Evolutionary conservation across 768 basidiomycete genomes (phyloP), one percentile per base, ranked within the genome.

Genomic region (Trametopsis cervina): DNA sequence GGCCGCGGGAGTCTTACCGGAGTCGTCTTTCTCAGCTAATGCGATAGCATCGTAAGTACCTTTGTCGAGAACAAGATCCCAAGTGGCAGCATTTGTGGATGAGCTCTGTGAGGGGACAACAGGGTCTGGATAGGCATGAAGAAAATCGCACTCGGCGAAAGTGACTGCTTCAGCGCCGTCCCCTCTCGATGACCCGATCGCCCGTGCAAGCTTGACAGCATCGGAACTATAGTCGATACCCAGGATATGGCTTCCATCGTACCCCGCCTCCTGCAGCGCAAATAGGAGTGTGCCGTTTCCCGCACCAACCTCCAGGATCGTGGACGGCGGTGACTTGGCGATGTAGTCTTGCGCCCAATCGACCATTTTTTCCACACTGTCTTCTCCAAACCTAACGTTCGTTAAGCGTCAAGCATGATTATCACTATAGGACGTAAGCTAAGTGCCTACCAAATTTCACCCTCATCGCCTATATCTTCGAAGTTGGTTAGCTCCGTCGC

Each of bases 1-100:
- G n/a, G 69, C 64, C 0, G 75, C 75, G 1, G 83, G 81, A 1
- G 74, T 68, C 36, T 55, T 61, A 18, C 82, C 85, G 29, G 62
- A 56, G 4, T 65, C 70, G 36, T 82, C 79, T 58, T 78, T 81
- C 46, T 73, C 71, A 42, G 76, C 82, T 33, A 92, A 65, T 0
- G 87, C 84, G 42, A 91, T 89, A 4, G 89, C 88, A 57, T 92
- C 89, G 58, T 80, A 89, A 0, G 89, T 92, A n/a, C 89, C 89
- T 62, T 92, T 92, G 65, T 92, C 89, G 47, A 91, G 59, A 13
- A 91, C 59, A 4, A 90, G 65, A 58, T 89, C 85, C 89, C 89
- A 92, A 26, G 55, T 55, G 5, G 57, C 40, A 11, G 68, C 66
- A 7, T 33, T 15, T 15, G 7, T 7, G 7, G 9, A 7, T 33